Evolutionary conservation across 1,284 basidiomycete species (phyloP).

Genomic region (Cryptococcus jaspeensis): DNA sequence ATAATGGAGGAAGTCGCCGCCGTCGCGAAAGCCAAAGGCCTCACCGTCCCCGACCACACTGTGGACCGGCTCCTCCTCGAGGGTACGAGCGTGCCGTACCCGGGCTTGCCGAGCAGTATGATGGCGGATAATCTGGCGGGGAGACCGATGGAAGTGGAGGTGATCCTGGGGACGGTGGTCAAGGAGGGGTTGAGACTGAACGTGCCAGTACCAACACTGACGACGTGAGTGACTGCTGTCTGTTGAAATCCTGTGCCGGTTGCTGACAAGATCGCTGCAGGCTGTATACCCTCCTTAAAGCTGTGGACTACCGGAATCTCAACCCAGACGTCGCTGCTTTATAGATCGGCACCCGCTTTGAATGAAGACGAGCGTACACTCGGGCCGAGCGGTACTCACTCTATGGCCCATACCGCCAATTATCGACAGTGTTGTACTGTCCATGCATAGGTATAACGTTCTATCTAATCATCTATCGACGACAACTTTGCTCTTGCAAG

Average conservation of each 20-base stretch:
- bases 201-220: slow-evolving; percentile 46
- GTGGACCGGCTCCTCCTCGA: slow-evolving; percentile 43
- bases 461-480: no score
- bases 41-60: slow-evolving; percentile 45
- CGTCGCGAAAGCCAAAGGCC: slow-evolving; percentile 50
- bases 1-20: slow-evolving; percentile 49
- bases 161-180: slow-evolving; percentile 51
- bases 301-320: slow-evolving; percentile 46
- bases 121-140: slow-evolving; percentile 46
- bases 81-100: slow-evolving; percentile 38
- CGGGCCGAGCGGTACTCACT: no score
- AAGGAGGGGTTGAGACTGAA: slow-evolving; percentile 49
- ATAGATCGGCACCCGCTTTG: not conserved
- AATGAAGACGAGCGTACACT: no score
- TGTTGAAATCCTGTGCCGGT: not conserved
- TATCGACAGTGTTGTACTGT: no score
- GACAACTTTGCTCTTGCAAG: no score
- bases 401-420: no score
- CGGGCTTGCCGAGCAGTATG: slow-evolving; percentile 48
- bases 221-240: slow-evolving; percentile 36
- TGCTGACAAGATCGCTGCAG: slow-evolving; percentile 8
- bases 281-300: slow-evolving; percentile 47
- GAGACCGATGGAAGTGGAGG: slow-evolving; percentile 50
- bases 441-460: no score
- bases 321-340: slow-evolving; percentile 32